Evolutionary conservation across 169 alveolate genomes (phyloP), one percentile per base, ranked within the genome.

Genomic region (Cryptosporidium xiaoi): DNA sequence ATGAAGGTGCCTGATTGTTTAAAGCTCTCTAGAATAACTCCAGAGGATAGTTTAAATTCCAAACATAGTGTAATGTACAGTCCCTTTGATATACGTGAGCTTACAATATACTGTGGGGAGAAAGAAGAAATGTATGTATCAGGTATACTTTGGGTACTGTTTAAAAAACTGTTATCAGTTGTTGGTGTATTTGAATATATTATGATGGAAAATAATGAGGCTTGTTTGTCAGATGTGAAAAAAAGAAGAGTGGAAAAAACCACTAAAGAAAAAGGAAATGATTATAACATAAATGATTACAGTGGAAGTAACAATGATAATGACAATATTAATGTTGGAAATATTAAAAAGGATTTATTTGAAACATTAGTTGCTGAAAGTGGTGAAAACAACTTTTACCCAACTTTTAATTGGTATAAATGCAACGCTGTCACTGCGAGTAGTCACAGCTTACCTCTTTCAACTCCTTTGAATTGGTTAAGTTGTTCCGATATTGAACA

Each of bases 401-500:
- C 7, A 20, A 69, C 1, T 51, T 50, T 50, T 16, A 1, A 40
- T 40, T 69, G 83, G 83, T 53, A n/a, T n/a, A 31, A 16, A 31
- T 77, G 87, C 40, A 58, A 62, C 40, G 64, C 87, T 12, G 87
- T 77, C 3, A 56, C 64, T 34, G 87, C 64, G 7, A 77, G 56
- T 46, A 60, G 87, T 20, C 87, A 77, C 34, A 77, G 87, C 20
- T 53, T 77, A 10, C 87, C 87, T 40, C 53, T 77, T 24, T 77
- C 87, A 16, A 77, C 87, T 29, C 87, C 87, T 20, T 29, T 56
- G 10, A 62, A 77, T 51, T 77, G 87, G 87, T 13, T 77, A 46
- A 77, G 64, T 33, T 77, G 87, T 48, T 68, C 58, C 10, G 87
- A 77, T 60, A 77, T 77, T 13, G 87, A 77, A 48, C 87, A 77